Percentiles rank a stretch among this genome's conserved stretches.
Conservation (phyloP, 805 yeast species). For the Metschnikowia santaceciliae region DNA sequence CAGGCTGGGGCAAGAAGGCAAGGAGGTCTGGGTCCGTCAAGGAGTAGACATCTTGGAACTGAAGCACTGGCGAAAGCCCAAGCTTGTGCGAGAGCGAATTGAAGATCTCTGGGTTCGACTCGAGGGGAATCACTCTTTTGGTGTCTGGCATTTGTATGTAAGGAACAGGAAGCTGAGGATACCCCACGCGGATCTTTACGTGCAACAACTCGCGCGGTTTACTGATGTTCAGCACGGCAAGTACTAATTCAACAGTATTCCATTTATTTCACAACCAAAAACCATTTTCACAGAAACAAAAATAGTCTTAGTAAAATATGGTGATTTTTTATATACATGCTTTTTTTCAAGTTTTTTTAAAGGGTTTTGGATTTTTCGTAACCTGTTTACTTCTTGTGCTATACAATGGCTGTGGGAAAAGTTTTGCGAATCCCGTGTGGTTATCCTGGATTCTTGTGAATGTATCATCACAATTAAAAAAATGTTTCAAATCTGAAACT, state of each 20-base stretch:
- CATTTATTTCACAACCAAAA: background rate
- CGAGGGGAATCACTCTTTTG: slow-evolving; percentile 69
- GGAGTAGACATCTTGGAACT: slow-evolving; percentile 79
- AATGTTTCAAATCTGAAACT: too few species aligned
- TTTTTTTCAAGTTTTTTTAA: background rate
- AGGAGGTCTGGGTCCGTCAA: slow-evolving; percentile 79
- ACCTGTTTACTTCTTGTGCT: background rate
- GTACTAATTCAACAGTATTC: background rate
- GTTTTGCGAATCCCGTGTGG: background rate
- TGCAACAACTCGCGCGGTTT: background rate
- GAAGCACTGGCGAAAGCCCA: slow-evolving; percentile 59
- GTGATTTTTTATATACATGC: background rate
- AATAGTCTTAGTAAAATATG: background rate
- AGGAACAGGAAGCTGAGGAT: background rate
- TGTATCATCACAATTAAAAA: background rate
- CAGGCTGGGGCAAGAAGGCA: slow-evolving; percentile 78
- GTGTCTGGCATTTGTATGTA: slow-evolving; percentile 13
- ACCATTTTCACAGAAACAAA: background rate
- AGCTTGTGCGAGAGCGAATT: slow-evolving; percentile 60
- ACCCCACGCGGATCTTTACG: background rate
- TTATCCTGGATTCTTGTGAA: background rate
- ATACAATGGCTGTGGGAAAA: too few species aligned
- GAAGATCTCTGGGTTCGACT: slow-evolving; percentile 85
- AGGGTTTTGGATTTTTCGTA: background rate
- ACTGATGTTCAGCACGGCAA: background rate